Percentiles rank a stretch among this genome's conserved stretches.
These are phyloP conservation scores for Aspergillus bridgeri DNA, from an alignment of 495 filamentous ascomycete genomes.

Conservation along the genomic window DNA sequence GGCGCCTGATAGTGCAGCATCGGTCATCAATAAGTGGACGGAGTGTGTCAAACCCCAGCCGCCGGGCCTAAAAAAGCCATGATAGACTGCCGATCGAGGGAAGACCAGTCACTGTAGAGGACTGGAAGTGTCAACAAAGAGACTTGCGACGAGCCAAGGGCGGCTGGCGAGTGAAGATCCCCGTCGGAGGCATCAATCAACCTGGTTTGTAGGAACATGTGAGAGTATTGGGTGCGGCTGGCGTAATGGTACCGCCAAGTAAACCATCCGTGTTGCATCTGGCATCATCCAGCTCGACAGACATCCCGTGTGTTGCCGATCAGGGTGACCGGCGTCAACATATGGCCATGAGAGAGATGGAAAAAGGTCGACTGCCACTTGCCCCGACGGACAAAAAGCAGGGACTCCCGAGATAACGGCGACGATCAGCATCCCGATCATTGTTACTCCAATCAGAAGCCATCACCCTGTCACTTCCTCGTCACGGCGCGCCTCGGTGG, in stretches of 20 bases:
- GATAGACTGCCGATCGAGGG: background rate
- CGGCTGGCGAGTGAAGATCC: background rate
- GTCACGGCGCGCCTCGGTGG: background rate
- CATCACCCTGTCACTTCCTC: background rate
- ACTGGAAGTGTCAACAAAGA: background rate
- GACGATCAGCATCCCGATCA: slow-evolving; percentile 3
- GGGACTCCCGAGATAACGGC: background rate
- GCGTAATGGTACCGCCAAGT: background rate
- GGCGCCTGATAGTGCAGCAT: background rate
- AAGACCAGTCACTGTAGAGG: background rate
- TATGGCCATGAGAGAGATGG: background rate
- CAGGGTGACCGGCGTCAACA: background rate
- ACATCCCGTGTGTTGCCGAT: background rate
- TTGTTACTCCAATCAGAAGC: slow-evolving; percentile 3
- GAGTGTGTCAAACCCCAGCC: background rate
- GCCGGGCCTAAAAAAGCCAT: background rate
- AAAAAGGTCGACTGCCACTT: background rate
- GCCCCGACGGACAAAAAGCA: background rate
- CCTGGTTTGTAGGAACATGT: background rate
- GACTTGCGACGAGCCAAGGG: background rate
- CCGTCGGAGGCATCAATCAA: background rate
- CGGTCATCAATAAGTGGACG: background rate
- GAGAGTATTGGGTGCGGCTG: background rate
- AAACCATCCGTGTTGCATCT: background rate
- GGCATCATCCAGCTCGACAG: background rate